Conservation (phyloP, 805 yeast species). For the Metschnikowia lunata region DNA sequence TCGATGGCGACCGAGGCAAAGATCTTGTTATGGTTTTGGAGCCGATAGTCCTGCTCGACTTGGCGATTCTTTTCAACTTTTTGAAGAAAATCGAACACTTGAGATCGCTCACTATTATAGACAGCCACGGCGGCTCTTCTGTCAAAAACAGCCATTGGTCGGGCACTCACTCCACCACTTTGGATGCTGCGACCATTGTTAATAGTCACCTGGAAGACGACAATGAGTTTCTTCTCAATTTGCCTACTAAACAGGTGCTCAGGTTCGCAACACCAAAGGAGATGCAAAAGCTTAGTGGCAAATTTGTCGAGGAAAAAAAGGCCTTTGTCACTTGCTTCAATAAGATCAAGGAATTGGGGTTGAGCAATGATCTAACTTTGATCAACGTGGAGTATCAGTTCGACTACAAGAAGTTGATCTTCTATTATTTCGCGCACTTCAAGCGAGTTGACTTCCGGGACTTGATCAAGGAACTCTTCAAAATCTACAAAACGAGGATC, state of each 20-base stretch:
- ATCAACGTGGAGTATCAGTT: constrained; percentile 44
- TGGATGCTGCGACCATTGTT: constrained; percentile 34
- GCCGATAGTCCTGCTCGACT: constrained; percentile 55
- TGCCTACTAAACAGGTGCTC: constrained; percentile 74
- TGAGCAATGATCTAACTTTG: constrained; percentile 40
- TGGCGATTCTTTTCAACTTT: constrained; percentile 70
- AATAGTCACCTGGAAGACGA: constrained; percentile 46
- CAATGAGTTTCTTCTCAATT: constrained; percentile 55
- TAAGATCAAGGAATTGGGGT: constrained; percentile 44
- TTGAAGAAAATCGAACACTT: constrained; percentile 69
- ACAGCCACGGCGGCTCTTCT: constrained; percentile 18
- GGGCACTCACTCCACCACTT: constrained; percentile 37
- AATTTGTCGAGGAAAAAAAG: constrained; percentile 66
- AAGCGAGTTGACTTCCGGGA: constrained; percentile 42
- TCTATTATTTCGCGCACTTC: constrained; percentile 45
- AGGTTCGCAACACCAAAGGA: constrained; percentile 75
- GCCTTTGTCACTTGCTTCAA: constrained; percentile 61
- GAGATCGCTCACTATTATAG: constrained; percentile 43
- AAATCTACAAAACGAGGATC: constrained; percentile 43
- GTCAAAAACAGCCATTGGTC: constrained; percentile 23
- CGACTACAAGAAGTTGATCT: constrained; percentile 43
- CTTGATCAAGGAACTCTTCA: constrained; percentile 42
- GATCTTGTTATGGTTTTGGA: constrained; percentile 71
- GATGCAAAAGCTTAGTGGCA: constrained; percentile 54
- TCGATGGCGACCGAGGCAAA: constrained; percentile 82